A percentile compares a stretch with the other conserved stretches of the same genome.
These are phyloP conservation scores for Pelargonium australe DNA, from an alignment of 441 rosid genomes.

Conservation along the genomic window DNA sequence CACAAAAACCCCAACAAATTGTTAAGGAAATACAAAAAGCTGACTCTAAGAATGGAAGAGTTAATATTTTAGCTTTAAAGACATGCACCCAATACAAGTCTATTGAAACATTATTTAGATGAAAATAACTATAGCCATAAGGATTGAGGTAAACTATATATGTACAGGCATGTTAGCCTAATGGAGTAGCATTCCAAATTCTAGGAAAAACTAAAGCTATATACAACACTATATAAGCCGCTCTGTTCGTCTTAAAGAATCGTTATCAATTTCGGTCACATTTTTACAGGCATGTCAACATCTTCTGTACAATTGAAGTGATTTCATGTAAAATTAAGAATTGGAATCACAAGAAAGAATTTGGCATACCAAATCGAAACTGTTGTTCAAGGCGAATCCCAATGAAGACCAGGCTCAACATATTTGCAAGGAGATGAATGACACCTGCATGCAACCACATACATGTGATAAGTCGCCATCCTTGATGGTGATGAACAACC, in stretches of 20 bases:
- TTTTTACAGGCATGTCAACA: neutral
- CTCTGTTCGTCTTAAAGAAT: neutral
- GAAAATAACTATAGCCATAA: too few relatives aligned
- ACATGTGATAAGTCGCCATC: conserved; percentile 75
- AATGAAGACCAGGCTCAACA: conserved; percentile 59
- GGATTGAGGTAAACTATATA: too few relatives aligned
- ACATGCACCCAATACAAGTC: too few relatives aligned
- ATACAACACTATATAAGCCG: neutral
- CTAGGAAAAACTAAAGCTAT: neutral
- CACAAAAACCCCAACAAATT: neutral
- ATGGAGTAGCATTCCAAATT: too few relatives aligned
- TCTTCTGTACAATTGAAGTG: neutral
- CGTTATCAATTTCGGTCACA: neutral
- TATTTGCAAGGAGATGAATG: conserved; percentile 66
- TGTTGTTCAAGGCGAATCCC: conserved; percentile 87
- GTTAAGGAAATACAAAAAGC: neutral
- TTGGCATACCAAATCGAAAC: conserved; percentile 70
- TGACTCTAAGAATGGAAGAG: too few relatives aligned
- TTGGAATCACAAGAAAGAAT: neutral
- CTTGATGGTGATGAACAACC: conserved; percentile 61
- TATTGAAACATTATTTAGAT: too few relatives aligned
- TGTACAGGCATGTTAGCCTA: too few relatives aligned
- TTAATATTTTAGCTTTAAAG: too few relatives aligned
- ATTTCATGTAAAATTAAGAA: neutral
- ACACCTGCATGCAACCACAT: conserved; percentile 89